Evolutionary conservation across 1,139 yeast species (phyloP).

Genomic region (Lodderomyces parapsilosis): DNA sequence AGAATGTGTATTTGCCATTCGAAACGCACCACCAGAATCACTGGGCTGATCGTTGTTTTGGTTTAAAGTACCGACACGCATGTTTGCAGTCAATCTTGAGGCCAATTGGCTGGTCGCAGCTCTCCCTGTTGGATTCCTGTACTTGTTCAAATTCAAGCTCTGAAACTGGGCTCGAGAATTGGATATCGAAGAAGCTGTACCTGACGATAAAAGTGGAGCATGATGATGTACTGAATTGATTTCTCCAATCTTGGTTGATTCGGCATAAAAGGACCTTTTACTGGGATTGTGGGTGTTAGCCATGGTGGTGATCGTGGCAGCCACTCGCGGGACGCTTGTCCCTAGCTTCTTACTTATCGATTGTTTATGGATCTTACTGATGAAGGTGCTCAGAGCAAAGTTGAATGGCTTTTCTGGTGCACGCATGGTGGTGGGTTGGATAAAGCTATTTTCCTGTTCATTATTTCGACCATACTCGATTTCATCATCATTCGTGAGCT

Average conservation of each 20-base stretch:
- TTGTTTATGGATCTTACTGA: slow-evolving; percentile 19
- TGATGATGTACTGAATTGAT: not conserved
- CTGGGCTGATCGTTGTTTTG: not conserved
- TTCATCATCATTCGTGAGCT: slow-evolving; percentile 8
- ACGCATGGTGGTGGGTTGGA: not conserved
- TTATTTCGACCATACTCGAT: slow-evolving; percentile 4
- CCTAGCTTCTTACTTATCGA: slow-evolving; percentile 7
- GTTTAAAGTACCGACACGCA: slow-evolving; percentile 12
- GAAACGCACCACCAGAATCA: slow-evolving; percentile 1
- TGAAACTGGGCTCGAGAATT: slow-evolving; percentile 9
- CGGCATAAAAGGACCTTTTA: slow-evolving; percentile 15
- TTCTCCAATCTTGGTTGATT: slow-evolving; percentile 16
- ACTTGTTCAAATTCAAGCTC: slow-evolving; percentile 2
- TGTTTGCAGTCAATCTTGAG: slow-evolving; percentile 16
- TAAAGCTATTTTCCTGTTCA: slow-evolving; percentile 1
- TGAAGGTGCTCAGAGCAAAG: slow-evolving; percentile 15
- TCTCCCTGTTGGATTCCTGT: slow-evolving; percentile 2
- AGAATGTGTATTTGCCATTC: not conserved
- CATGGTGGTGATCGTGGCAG: too few species aligned
- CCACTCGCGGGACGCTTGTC: not conserved
- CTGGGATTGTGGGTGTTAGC: not conserved
- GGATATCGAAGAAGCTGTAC: slow-evolving; percentile 5
- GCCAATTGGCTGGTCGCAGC: slow-evolving; percentile 15
- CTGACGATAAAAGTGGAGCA: slow-evolving; percentile 3
- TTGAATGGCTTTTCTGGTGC: slow-evolving; percentile 1